A percentile compares a stretch with the other conserved stretches of the same genome.
Conservation (phyloP, 2,329 filamentous ascomycete species). For the Scortechinia acanthostroma region DNA sequence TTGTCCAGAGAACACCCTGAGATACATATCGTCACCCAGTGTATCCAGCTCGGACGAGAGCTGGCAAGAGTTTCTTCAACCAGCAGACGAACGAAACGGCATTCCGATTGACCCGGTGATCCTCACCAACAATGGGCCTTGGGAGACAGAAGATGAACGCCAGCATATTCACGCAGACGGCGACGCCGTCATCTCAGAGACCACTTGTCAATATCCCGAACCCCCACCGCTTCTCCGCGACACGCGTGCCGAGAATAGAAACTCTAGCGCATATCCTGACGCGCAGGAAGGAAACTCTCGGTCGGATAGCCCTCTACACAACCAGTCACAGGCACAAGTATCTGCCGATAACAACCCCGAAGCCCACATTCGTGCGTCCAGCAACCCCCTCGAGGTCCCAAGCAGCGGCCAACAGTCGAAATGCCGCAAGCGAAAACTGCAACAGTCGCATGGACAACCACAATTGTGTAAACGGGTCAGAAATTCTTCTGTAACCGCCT, state of each 20-base stretch:
- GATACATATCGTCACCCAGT: slow-evolving; percentile 6
- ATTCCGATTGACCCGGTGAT: not conserved
- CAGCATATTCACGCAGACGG: not conserved
- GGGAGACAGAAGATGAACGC: not conserved
- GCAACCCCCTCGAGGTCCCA: not conserved
- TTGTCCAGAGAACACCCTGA: not conserved
- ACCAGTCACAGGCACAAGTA: not conserved
- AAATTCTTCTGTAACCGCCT: not conserved
- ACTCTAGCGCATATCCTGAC: not conserved
- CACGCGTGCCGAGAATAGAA: not conserved
- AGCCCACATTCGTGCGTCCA: not conserved
- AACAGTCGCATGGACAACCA: not conserved
- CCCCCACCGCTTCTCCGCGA: not conserved
- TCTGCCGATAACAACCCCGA: not conserved
- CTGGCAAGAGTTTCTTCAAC: slow-evolving; percentile 1
- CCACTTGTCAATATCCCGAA: not conserved
- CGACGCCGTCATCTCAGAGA: not conserved
- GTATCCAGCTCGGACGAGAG: slow-evolving; percentile 5
- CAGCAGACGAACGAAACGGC: not conserved
- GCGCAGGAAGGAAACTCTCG: not conserved
- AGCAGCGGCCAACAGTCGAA: not conserved
- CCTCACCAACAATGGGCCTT: not conserved
- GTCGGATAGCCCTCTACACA: not conserved
- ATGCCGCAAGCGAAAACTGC: not conserved
- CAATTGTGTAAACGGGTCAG: not conserved